These are phyloP conservation scores for Mortierella antarctica DNA, from an alignment of 192 early-diverging fungal species.

Conservation along the genomic window DNA sequence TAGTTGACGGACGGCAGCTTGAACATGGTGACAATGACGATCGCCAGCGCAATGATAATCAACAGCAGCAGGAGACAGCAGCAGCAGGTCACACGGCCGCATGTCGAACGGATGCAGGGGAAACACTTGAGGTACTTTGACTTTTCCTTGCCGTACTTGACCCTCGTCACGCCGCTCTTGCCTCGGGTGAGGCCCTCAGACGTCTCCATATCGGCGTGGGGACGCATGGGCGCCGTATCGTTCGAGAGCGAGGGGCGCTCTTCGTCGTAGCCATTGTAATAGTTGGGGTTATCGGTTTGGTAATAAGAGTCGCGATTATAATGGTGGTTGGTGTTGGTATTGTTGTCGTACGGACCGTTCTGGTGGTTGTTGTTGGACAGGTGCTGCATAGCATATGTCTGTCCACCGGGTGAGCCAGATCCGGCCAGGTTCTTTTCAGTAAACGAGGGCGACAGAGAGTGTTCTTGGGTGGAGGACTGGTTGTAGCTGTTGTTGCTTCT, in stretches of 20 bases:
- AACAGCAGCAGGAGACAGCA: conserved; percentile 54
- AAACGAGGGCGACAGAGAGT: conserved; percentile 29
- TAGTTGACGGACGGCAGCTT: conserved; percentile 56
- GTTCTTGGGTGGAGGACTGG: conserved; percentile 29
- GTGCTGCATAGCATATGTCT: conserved; percentile 45
- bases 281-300: conserved; percentile 16
- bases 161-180: conserved; percentile 41
- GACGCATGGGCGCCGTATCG: conserved; percentile 46
- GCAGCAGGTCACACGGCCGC: conserved; percentile 58
- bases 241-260: conserved; percentile 50
- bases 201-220: conserved; percentile 20
- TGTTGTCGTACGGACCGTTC: conserved; percentile 4
- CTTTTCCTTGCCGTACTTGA: conserved; percentile 45
- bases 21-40: conserved; percentile 56
- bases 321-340: conserved; percentile 8
- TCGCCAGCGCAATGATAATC: conserved; percentile 45
- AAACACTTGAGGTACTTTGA: conserved; percentile 45
- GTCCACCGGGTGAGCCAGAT: conserved; percentile 3
- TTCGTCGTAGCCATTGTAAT: conserved; percentile 52
- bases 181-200: conserved; percentile 30
- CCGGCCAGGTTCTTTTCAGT: conserved; percentile 30
- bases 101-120: conserved; percentile 55
- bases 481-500: neutral
- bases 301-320: conserved; percentile 9
- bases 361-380: conserved; percentile 9